Base-by-base conservation (phyloP, 169 alveolate genomes). In the Haemoproteus tartakovskyi region DNA sequence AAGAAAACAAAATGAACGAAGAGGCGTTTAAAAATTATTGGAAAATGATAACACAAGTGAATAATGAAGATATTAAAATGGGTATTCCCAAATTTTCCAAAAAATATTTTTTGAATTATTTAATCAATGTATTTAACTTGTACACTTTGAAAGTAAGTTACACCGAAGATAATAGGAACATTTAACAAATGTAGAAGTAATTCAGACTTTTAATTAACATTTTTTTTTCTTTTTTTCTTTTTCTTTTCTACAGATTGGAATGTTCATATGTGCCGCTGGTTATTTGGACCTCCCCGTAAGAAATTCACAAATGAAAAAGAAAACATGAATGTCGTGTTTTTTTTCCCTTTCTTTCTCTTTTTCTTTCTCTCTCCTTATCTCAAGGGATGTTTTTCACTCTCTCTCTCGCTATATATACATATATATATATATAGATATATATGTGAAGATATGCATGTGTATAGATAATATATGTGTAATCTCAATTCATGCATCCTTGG, bases 1-100 rank as follows among this genome's bases (percentile, higher is more conserved):
- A 52, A 30, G 82, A 67, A n/a, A 67, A 51, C 21, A 67, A 67
- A 67, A 67, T 67, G 64, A 67, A 67, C 30, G 82, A 67, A 33
- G 12, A 59, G 2, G 41, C 82, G 5, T 67, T 67, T 36, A 67
- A 67, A 33, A 52, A 30, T 11, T 67, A 67, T 59, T 67, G 82
- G 82, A 67, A 67, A 8, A 70, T 50, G 3, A 57, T 67, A 11
- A 67, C 82, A 33, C 82, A 67, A 57, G 60, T 67, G 19, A 57
- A 67, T 57, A 67, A 54, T 21, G 82, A 67, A 30, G 82, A 67
- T 45, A 54, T 51, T 5, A 29, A 52, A 16, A 67, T 51, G 82
- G 82, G 82, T 1, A 50, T 67, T 8, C 82, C 82, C 1, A 67
- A 67, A 22, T 54, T 52, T 41, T 67, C 82, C 0, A 67, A 67